These are phyloP conservation scores for Komagataella mondaviorum DNA, from an alignment of 805 yeast species.

Conservation along the genomic window DNA sequence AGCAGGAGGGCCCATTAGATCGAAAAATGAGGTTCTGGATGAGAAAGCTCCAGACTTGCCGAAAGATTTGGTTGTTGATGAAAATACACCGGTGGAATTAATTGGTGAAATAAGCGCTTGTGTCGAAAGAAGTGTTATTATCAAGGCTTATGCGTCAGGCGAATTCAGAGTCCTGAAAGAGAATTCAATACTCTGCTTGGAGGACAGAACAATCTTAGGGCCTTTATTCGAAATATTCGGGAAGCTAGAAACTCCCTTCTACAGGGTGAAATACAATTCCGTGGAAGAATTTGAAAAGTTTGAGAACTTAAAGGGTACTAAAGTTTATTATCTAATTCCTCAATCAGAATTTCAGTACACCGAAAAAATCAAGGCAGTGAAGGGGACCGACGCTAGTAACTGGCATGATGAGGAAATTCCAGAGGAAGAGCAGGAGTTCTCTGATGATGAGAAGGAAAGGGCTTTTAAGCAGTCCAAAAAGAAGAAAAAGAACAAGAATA, in stretches of 20 bases:
- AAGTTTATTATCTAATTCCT: slow-evolving; percentile 68
- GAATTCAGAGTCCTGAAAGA: slow-evolving; percentile 77
- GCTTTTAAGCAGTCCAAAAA: slow-evolving; percentile 53
- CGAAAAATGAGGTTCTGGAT: slow-evolving; percentile 65
- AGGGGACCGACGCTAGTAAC: slow-evolving; percentile 93
- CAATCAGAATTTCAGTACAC: slow-evolving; percentile 73
- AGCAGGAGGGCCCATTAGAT: slow-evolving; percentile 51
- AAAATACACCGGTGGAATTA: slow-evolving; percentile 51
- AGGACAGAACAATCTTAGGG: slow-evolving; percentile 59
- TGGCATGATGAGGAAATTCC: slow-evolving; percentile 91
- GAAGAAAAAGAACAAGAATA: slow-evolving; percentile 34
- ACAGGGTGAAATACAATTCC: slow-evolving; percentile 54
- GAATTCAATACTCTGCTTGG: slow-evolving; percentile 66
- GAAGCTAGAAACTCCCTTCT: slow-evolving; percentile 66
- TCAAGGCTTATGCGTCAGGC: slow-evolving; percentile 66
- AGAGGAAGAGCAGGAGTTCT: slow-evolving; percentile 85
- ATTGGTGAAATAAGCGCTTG: slow-evolving; percentile 59
- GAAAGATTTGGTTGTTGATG: slow-evolving; percentile 42
- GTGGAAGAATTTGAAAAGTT: slow-evolving; percentile 35
- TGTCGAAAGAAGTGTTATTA: slow-evolving; percentile 59
- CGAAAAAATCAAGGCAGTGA: slow-evolving; percentile 48
- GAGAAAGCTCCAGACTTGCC: slow-evolving; percentile 62
- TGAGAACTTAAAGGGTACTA: slow-evolving; percentile 33
- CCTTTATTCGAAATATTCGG: slow-evolving; percentile 85
- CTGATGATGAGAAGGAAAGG: slow-evolving; percentile 87